These are phyloP conservation scores for Trifolium repens DNA, from an alignment of 306 rosid species.

Conservation along the genomic window DNA sequence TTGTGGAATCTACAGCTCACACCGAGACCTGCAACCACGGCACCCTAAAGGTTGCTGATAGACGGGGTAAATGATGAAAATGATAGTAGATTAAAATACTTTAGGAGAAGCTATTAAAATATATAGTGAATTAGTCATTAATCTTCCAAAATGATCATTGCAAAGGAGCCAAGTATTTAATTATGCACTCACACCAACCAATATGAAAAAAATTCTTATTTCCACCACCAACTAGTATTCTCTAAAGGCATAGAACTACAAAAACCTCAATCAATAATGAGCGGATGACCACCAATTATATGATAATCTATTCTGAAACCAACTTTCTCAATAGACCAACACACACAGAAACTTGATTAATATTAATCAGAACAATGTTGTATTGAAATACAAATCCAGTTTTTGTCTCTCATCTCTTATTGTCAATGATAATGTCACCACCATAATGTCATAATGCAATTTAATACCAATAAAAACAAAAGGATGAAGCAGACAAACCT, in stretches of 20 bases:
- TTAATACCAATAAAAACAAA: not conserved
- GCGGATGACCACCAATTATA: not conserved
- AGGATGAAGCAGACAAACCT: constrained; percentile 48
- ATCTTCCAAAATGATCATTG: not conserved
- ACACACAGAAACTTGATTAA: constrained; percentile 8
- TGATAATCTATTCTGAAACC: not conserved
- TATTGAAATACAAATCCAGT: not conserved
- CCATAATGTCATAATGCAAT: constrained; percentile 12
- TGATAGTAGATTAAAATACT: not conserved
- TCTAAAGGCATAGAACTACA: constrained; percentile 1
- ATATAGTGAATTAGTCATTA: not conserved
- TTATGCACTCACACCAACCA: not conserved
- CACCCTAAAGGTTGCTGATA: not conserved
- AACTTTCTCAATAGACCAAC: constrained; percentile 4
- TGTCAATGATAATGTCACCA: not conserved
- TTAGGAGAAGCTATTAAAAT: not conserved
- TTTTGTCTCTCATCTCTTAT: not conserved
- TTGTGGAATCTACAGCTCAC: not conserved
- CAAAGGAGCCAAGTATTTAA: not conserved
- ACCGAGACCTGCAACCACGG: not conserved
- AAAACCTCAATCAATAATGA: not conserved
- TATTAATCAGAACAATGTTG: not conserved
- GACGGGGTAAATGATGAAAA: not conserved
- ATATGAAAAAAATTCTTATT: constrained; percentile 18
- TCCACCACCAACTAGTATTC: not conserved